Evolutionary conservation across 2,329 filamentous ascomycete species (phyloP).

Genomic region (Ophiostoma perfectum): DNA sequence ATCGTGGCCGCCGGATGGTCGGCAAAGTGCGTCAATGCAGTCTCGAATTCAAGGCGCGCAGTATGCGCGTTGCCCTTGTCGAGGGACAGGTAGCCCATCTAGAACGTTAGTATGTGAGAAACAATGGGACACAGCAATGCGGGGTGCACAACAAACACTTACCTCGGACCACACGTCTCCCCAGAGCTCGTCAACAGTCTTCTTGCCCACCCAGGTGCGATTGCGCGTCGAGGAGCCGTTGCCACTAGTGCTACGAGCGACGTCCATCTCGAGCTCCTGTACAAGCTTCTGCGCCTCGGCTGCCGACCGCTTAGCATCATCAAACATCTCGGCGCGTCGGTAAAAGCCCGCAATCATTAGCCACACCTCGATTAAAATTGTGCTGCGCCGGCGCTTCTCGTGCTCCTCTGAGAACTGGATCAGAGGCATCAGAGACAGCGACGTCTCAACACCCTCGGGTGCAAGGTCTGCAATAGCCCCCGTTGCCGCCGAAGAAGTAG

Average conservation of each 20-base stretch:
- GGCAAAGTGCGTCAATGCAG: slow-evolving; percentile 69
- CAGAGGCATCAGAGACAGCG: slow-evolving; percentile 45
- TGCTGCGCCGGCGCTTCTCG: slow-evolving; percentile 45
- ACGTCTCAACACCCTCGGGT: slow-evolving; percentile 38
- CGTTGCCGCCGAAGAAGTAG: slow-evolving; percentile 35
- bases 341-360: slow-evolving; percentile 86
- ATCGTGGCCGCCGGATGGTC: slow-evolving; percentile 78
- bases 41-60: slow-evolving; percentile 74
- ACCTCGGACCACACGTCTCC: slow-evolving; percentile 79
- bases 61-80: slow-evolving; percentile 58
- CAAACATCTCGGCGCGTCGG: slow-evolving; percentile 69
- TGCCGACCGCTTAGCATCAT: slow-evolving; percentile 74
- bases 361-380: slow-evolving; percentile 73
- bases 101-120: background rate
- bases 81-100: slow-evolving; percentile 61
- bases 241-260: slow-evolving; percentile 55
- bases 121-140: slow-evolving; percentile 31
- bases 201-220: slow-evolving; percentile 71
- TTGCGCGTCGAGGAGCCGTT: slow-evolving; percentile 50
- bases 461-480: slow-evolving; percentile 30
- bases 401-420: slow-evolving; percentile 53
- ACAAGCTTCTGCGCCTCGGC: slow-evolving; percentile 76
- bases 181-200: slow-evolving; percentile 77
- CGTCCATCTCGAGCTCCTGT: slow-evolving; percentile 62
- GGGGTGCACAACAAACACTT: slow-evolving; percentile 33